Evolutionary conservation across 495 filamentous ascomycete species (phyloP).

Genomic region (Achaetomiella virescens): DNA sequence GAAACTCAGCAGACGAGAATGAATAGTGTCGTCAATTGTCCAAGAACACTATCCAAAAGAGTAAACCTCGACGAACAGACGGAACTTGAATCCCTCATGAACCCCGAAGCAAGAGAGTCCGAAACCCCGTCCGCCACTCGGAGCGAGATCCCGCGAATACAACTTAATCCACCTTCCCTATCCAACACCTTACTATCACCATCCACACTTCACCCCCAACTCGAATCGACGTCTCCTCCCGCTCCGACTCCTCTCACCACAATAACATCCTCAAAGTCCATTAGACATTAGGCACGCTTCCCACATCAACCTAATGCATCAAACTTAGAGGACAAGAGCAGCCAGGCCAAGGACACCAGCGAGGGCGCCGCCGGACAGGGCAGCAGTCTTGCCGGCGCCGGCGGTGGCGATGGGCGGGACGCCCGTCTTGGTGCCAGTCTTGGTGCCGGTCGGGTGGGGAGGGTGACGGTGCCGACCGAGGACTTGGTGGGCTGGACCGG

Average conservation of each 20-base stretch:
- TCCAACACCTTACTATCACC: neutral
- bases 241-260: neutral
- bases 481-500: conserved; percentile 27
- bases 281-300: conserved; percentile 2
- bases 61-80: neutral
- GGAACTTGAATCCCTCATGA: neutral
- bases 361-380: conserved; percentile 62
- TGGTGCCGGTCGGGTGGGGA: conserved; percentile 30
- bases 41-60: conserved; percentile 10
- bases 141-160: neutral
- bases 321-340: conserved; percentile 68
- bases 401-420: conserved; percentile 43
- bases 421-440: conserved; percentile 40
- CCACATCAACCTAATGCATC: neutral
- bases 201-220: neutral
- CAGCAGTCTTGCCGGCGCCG: conserved; percentile 59
- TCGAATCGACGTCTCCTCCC: neutral
- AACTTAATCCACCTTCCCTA: neutral
- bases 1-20: neutral
- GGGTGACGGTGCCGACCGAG: conserved; percentile 29
- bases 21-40: conserved; percentile 16
- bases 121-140: conserved; percentile 5
- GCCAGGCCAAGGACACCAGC: conserved; percentile 69
- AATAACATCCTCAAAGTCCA: neutral
- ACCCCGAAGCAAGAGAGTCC: neutral